Base-by-base conservation (phyloP, 2,329 filamentous ascomycete species). In the Botrytis deweyae region DNA sequence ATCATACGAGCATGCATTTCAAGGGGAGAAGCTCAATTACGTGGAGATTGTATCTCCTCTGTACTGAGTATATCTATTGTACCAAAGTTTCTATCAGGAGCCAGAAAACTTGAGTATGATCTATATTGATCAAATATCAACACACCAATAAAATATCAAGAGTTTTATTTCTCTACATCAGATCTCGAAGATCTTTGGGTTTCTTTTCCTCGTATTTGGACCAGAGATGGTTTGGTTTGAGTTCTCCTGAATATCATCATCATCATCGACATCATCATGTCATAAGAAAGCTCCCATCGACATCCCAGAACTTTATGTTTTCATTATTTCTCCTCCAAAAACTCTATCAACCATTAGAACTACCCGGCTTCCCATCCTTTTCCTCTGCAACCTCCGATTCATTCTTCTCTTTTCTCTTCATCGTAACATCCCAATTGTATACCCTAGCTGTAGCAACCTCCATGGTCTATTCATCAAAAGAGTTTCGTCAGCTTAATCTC, bases 381-480 rank as follows among this genome's bases (percentile, higher is more conserved):
- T 79, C 79, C 75, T 81, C 81, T 61, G 78, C 74, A 7, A 78
- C 80, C 33, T 83, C 90, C 76, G 90, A 88, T 58, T 92, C 90
- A 5, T 84, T 86, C 83, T 94, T 96, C 75, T 97, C 94, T 86
- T 97, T 98, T 78, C 96, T 88, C 84, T 97, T 93, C 86, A 97
- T 93, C 62, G 95, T 93, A 7, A 99, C 94, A 80, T 99, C 96
- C 95, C 96, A 98, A 83, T 99, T 99, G 84, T 99, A 98, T n/a
- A 99, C 95, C 77, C 96, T 88, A 36, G 96, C 96, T 59, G 95
- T 94, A 6, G 96, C 96, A 49, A 99, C 96, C 83, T 99, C 96
- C 86, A 99, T 91, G n/a, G 73, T 78, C 77, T 79, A 69, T 75
- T 72, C 52, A 58, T 58, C 9, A 55, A 18, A 18, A 40, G 44